Base-by-base conservation (phyloP, 768 basidiomycete genomes). In the Rhodotorula diobovata region DNA sequence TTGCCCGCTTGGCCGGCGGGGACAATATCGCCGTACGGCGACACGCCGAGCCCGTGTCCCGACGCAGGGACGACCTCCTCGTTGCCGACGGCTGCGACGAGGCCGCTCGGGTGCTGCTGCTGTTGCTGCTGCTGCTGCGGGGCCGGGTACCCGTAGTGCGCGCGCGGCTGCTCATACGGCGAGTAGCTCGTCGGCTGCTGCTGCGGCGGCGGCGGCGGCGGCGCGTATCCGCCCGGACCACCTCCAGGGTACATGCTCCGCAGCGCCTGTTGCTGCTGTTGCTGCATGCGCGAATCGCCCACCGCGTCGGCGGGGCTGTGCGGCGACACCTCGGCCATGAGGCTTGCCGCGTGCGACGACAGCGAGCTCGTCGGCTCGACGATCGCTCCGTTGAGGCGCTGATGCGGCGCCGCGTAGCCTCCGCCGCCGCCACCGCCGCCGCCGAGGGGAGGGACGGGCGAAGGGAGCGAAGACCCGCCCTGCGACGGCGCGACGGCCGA, bases 31-130 rank as follows among this genome's bases (percentile, higher is more conserved):
- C 62, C 62, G 53, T 32, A 53, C 9, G 62, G 39, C 28, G 20
- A 23, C 18, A 63, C 62, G 20, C 53, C 62, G 25, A 63, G 62
- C n/a, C 62, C 62, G 53, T 63, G 62, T 11, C 62, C 62, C 5
- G 62, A 54, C 1, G 62, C 62, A 2, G 62, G 62, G 18, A 63
- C 62, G 41, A 63, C 39, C 7, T 63, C 62, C 20, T 63, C 62
- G 21, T 4, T 37, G 2, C n/a, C 28, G 6, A 43, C 6, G 16
- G 60, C 15, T 0, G 9, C 45, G 45, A 62, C 61, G 28, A 62
- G 50, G 10, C 61, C 61, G 61, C 50, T 51, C 32, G 61, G 32
- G 2, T 32, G 37, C 28, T 62, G 46, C 35, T 50, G 39, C n/a
- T 51, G 15, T n/a, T n/a, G n/a, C 8, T 28, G 18, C 34, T 2